A percentile compares a stretch with the other conserved stretches of the same genome.
These are phyloP conservation scores for Chlorella sp. DNA, from an alignment of 139 green algal species.

Conservation along the genomic window DNA sequence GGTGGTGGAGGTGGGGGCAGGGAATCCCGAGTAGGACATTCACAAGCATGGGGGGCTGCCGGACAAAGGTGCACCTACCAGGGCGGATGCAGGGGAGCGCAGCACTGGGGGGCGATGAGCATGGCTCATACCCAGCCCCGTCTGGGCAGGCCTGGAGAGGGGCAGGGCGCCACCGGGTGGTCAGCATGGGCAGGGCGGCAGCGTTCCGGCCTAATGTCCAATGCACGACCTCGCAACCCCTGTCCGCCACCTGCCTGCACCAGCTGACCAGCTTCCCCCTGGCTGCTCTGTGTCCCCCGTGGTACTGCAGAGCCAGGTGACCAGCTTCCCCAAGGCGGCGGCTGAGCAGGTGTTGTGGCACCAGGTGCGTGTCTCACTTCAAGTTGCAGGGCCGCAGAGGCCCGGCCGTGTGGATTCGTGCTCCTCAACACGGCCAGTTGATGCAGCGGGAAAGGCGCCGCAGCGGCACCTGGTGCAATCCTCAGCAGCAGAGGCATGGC, in stretches of 20 bases:
- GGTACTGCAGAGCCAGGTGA: background rate
- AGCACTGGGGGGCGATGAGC: too few species aligned
- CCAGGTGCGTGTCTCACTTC: constrained; percentile 30
- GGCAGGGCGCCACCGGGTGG: background rate
- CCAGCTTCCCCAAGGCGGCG: background rate
- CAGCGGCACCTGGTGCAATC: too few species aligned
- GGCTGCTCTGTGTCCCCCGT: background rate
- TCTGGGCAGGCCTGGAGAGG: background rate
- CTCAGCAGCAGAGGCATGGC: too few species aligned
- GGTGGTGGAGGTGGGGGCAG: too few species aligned
- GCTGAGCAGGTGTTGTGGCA: constrained; percentile 22
- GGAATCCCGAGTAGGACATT: too few species aligned
- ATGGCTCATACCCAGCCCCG: too few species aligned
- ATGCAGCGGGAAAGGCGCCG: background rate
- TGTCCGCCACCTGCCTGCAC: background rate
- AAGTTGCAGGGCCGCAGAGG: background rate
- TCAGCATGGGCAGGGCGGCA: too few species aligned
- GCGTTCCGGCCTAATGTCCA: too few species aligned
- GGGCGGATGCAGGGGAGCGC: background rate
- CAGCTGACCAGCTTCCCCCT: background rate
- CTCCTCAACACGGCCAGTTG: background rate
- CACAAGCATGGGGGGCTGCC: too few species aligned
- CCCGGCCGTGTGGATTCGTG: background rate
- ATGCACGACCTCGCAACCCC: background rate
- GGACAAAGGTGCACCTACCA: too few species aligned